A percentile compares a stretch with the other conserved stretches of the same genome.
These are phyloP conservation scores for Lentinula lateritia DNA, from an alignment of 768 basidiomycete species.

Conservation along the genomic window DNA sequence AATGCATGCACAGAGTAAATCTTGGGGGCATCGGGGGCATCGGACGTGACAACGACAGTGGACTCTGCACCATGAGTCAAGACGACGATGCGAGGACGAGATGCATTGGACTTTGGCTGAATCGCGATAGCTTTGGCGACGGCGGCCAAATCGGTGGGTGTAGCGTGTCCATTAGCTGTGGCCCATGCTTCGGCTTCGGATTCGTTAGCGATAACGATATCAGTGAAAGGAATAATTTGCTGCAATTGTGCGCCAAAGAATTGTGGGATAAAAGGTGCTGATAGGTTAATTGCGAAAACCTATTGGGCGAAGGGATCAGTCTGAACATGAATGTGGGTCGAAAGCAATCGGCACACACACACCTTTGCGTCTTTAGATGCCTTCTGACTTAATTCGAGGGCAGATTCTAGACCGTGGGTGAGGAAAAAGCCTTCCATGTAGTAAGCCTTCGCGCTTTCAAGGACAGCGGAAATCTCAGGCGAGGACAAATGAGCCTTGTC, in stretches of 20 bases:
- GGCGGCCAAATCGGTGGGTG: constrained; percentile 56
- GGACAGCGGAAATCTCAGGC: constrained; percentile 64
- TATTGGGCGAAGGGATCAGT: constrained; percentile 20
- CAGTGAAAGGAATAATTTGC: constrained; percentile 75
- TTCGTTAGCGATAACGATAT: constrained; percentile 96
- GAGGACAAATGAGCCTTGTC: constrained; percentile 74
- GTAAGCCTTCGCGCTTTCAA: constrained; percentile 78
- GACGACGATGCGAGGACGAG: constrained; percentile 75
- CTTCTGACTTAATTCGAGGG: constrained; percentile 70
- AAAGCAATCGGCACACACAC: constrained; percentile 27
- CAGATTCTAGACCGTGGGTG: constrained; percentile 79
- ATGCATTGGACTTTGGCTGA: constrained; percentile 68
- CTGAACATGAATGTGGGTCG: not conserved
- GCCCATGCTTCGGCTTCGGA: constrained; percentile 89
- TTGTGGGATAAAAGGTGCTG: constrained; percentile 94
- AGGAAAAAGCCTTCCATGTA: constrained; percentile 98
- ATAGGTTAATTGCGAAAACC: constrained; percentile 91
- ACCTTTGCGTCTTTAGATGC: constrained; percentile 69
- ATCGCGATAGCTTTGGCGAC: constrained; percentile 76
- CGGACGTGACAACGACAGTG: constrained; percentile 70
- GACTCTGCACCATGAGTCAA: constrained; percentile 86
- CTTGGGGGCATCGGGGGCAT: constrained; percentile 49
- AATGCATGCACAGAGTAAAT: constrained; percentile 55
- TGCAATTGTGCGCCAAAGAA: constrained; percentile 85
- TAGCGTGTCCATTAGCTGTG: constrained; percentile 58